These are phyloP conservation scores for Cymodocea nodosa DNA, from an alignment of 116 monocot species.

Conservation along the genomic window DNA sequence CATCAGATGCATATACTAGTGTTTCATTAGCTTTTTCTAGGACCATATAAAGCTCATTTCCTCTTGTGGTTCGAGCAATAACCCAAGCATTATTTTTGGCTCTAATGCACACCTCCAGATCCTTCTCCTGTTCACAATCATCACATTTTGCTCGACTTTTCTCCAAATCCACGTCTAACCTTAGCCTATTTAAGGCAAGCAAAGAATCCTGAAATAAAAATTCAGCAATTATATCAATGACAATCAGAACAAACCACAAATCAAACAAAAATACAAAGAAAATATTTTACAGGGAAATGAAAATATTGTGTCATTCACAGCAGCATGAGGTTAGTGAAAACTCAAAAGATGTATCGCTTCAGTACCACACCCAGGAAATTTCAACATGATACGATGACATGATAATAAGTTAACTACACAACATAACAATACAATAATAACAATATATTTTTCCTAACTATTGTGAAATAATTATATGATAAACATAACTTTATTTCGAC, in stretches of 20 bases:
- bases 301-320: not conserved
- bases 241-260: too few species aligned
- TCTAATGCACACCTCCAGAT: slow-evolving; percentile 80
- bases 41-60: slow-evolving; percentile 88
- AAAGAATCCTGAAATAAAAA: slow-evolving; percentile 59
- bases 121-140: slow-evolving; percentile 42
- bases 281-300: not conserved
- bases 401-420: too few species aligned
- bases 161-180: slow-evolving; percentile 86
- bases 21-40: slow-evolving; percentile 91
- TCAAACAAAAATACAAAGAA: not conserved
- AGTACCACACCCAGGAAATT: too few species aligned
- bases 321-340: too few species aligned
- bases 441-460: too few species aligned
- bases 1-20: slow-evolving; percentile 81
- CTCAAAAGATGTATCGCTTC: too few species aligned
- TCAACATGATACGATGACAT: too few species aligned
- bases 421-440: too few species aligned
- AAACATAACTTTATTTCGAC: too few species aligned
- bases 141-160: slow-evolving; percentile 42
- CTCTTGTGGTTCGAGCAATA: slow-evolving; percentile 66
- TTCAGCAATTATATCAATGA: not conserved
- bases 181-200: slow-evolving; percentile 63
- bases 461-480: too few species aligned
- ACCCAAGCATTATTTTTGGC: slow-evolving; percentile 92